These are phyloP conservation scores for Naganishia cerealis DNA, from an alignment of 1,284 basidiomycete species.

Conservation along the genomic window DNA sequence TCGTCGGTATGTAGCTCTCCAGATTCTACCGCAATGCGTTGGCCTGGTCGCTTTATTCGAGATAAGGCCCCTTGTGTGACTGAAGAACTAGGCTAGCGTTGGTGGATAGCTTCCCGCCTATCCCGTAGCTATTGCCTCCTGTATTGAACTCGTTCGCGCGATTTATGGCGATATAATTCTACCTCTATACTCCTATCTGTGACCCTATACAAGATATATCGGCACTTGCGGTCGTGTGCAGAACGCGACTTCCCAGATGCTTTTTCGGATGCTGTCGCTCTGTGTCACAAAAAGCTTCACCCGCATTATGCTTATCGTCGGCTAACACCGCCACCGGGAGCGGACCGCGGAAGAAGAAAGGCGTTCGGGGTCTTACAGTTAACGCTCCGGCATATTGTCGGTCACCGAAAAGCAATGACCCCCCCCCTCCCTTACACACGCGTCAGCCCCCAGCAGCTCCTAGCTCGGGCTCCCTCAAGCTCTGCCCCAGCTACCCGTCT, in stretches of 20 bases:
- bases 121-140: background rate
- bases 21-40: background rate
- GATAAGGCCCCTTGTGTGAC: background rate
- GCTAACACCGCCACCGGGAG: background rate
- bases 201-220: background rate
- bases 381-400: no score
- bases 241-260: constrained; percentile 1
- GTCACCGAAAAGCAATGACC: no score
- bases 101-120: background rate
- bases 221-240: background rate
- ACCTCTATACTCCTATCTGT: no score
- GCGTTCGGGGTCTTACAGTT: no score
- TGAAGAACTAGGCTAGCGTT: background rate
- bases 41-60: background rate
- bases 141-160: background rate
- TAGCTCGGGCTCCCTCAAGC: no score
- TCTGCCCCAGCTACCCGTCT: no score
- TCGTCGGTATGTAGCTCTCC: background rate
- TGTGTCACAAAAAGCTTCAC: constrained; percentile 7
- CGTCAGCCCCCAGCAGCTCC: no score
- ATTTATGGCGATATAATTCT: background rate
- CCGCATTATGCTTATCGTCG: constrained; percentile 19
- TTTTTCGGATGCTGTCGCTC: constrained; percentile 9
- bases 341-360: background rate
- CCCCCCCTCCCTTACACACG: no score